Evolutionary conservation across 768 basidiomycete species (phyloP).

Genomic region (Termitomyces titanicus): DNA sequence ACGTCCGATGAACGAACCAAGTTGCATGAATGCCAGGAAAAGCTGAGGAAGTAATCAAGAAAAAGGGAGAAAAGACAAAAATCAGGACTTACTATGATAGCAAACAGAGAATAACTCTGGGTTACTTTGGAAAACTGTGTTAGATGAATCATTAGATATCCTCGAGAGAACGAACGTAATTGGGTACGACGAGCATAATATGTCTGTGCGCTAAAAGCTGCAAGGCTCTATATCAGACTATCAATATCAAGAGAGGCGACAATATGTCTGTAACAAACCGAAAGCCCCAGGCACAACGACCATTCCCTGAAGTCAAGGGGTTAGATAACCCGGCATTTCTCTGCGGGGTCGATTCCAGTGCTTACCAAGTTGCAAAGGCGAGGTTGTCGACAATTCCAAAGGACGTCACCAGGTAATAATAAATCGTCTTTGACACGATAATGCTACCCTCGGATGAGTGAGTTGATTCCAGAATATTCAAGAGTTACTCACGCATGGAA

Average conservation of each 20-base stretch:
- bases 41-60: neutral
- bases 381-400: neutral
- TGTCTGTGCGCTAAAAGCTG: conserved; percentile 1
- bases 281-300: neutral
- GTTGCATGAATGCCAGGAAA: neutral
- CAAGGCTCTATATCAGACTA: neutral
- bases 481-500: neutral
- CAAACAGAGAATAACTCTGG: neutral
- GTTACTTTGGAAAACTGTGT: neutral
- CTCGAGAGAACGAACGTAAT: neutral
- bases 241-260: neutral
- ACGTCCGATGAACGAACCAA: neutral
- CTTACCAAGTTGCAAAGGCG: neutral
- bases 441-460: neutral
- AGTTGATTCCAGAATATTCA: neutral
- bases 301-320: neutral
- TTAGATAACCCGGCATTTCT: neutral
- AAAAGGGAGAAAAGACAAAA: no score
- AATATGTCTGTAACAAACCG: neutral
- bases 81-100: neutral
- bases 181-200: neutral
- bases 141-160: neutral
- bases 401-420: neutral
- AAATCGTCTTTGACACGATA: neutral
- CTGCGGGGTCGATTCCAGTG: neutral